A percentile compares a stretch with the other conserved stretches of the same genome.
These are phyloP conservation scores for Misopates orontium DNA, from an alignment of 257 asterid species.

Conservation along the genomic window DNA sequence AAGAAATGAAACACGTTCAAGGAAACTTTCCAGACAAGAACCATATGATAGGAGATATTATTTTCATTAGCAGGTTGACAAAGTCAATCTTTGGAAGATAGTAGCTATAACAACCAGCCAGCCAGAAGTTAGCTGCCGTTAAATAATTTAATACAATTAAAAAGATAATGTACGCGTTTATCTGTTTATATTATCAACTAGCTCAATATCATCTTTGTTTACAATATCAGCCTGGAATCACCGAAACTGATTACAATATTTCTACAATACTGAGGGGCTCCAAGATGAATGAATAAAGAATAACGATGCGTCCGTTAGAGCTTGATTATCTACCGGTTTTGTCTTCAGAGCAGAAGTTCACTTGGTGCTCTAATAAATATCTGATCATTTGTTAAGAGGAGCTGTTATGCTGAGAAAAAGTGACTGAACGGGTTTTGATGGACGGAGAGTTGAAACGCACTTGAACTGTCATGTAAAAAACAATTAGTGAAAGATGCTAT, in stretches of 20 bases:
- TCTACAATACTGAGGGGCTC: slow-evolving; percentile 37
- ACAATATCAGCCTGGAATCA: slow-evolving; percentile 37
- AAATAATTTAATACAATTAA: slow-evolving; percentile 32
- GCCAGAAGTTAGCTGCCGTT: slow-evolving; percentile 51
- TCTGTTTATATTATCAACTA: slow-evolving; percentile 30
- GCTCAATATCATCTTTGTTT: slow-evolving; percentile 34
- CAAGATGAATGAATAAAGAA: slow-evolving; percentile 57
- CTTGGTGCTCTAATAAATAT: slow-evolving; percentile 30
- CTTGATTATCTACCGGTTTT: slow-evolving; percentile 31
- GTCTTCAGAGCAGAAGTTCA: slow-evolving; percentile 33
- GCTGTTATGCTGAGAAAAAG: slow-evolving; percentile 50
- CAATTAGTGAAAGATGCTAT: slow-evolving; percentile 17
- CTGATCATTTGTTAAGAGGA: slow-evolving; percentile 30
- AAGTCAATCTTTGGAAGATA: slow-evolving; percentile 10
- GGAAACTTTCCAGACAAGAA: too few species aligned
- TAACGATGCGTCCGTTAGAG: slow-evolving; percentile 33
- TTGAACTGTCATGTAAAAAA: slow-evolving; percentile 62
- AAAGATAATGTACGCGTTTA: slow-evolving; percentile 7
- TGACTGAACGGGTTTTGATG: slow-evolving; percentile 48
- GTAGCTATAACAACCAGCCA: slow-evolving; percentile 41
- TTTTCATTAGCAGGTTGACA: slow-evolving; percentile 23
- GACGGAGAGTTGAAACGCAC: slow-evolving; percentile 63
- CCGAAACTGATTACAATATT: slow-evolving; percentile 39
- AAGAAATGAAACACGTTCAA: too few species aligned
- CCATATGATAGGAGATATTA: slow-evolving; percentile 1